A percentile compares a stretch with the other conserved stretches of the same genome.
Evolutionary conservation across 23 red algal species (phyloP).

Genomic region (Pyropia yezoensis): DNA sequence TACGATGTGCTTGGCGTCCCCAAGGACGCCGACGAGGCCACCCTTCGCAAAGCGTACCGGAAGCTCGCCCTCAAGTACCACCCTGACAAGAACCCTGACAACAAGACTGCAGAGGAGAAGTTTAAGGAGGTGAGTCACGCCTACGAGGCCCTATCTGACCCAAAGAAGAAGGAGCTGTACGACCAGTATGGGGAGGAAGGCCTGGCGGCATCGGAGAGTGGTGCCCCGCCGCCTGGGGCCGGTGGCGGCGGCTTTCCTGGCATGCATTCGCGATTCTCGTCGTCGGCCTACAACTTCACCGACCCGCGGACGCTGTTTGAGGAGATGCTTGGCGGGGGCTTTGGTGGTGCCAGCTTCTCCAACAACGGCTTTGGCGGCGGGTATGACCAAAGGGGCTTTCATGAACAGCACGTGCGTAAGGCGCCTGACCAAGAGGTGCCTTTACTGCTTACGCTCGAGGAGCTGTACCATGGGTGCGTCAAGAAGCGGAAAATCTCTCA

Average conservation of each 20-base stretch:
- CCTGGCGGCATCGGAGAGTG: conserved; percentile 59
- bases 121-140: conserved; percentile 91
- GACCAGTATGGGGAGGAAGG: conserved; percentile 97
- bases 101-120: conserved; percentile 79
- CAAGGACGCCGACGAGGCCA: conserved; percentile 41
- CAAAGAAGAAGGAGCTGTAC: conserved; percentile 93
- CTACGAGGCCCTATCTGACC: conserved; percentile 88
- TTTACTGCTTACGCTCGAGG: conserved; percentile 69
- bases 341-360: conserved; percentile 2
- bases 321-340: conserved; percentile 69
- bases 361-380: conserved; percentile 16
- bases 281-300: conserved; percentile 13
- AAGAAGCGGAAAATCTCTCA: conserved; percentile 86
- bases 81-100: conserved; percentile 93
- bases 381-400: too few species aligned
- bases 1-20: conserved; percentile 82
- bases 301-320: conserved; percentile 76
- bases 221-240: conserved; percentile 29
- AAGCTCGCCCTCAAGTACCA: conserved; percentile 85
- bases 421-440: conserved; percentile 76
- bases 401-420: conserved; percentile 12
- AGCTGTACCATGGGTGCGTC: conserved; percentile 67
- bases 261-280: conserved; percentile 1
- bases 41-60: conserved; percentile 74
- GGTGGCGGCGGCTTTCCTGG: conserved; percentile 14